phyloP scores from a whole-genome alignment of 306 rosid genomes.

The Vigna radiata region DNA sequence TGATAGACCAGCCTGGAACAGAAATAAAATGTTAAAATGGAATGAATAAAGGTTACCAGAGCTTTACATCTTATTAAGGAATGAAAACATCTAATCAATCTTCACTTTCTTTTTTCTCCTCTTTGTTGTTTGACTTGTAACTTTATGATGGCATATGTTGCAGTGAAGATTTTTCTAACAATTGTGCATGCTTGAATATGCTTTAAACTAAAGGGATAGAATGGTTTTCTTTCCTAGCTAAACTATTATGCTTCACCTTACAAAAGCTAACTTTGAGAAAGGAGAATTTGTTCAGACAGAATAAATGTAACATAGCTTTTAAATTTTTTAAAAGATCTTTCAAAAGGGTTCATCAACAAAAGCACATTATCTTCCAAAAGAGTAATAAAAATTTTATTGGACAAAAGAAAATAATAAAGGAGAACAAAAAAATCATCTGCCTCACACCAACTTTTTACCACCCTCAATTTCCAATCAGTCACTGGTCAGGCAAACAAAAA shows the following conservation, averaged over 20 bases:
- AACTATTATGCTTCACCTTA: background rate
- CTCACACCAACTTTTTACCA: constrained; percentile 67
- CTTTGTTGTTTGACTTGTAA: background rate
- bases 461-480: constrained; percentile 68
- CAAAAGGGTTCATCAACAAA: background rate
- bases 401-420: constrained; percentile 14
- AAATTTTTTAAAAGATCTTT: background rate
- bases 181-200: constrained; percentile 20
- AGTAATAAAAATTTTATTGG: background rate
- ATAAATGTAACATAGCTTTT: constrained; percentile 25
- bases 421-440: constrained; percentile 15
- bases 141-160: background rate
- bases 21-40: constrained; percentile 24
- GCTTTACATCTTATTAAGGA: background rate
- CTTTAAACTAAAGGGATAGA: background rate
- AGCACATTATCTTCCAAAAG: constrained; percentile 6
- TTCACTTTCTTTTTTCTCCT: background rate
- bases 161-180: background rate
- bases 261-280: constrained; percentile 24
- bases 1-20: constrained; percentile 90
- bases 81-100: background rate
- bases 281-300: background rate
- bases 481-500: constrained; percentile 45
- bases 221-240: background rate
- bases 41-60: constrained; percentile 37